Evolutionary conservation across 2,329 filamentous ascomycete species (phyloP), one percentile per base, ranked within the genome.

Genomic region (Emericellopsis atlantica): DNA sequence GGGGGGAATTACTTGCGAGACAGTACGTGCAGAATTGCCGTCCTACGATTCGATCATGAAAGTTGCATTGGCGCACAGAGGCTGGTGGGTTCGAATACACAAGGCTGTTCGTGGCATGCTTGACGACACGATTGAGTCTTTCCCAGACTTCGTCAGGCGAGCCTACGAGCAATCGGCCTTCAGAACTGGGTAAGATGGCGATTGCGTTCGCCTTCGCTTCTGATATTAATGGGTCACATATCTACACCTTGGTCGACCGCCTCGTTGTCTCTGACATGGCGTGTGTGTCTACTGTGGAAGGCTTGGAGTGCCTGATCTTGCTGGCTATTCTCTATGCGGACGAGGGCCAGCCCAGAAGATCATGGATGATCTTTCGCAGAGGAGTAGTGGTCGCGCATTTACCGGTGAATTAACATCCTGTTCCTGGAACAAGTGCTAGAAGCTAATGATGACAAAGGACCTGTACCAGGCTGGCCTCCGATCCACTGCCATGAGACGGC

Each of bases 261-360:
- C 59, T 59, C 48, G 56, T 67, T 15, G 43, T 66, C 15, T 55
- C 55, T 5, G 62, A 66, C 40, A 58, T 65, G 39, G 55, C 61
- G 34, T 62, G 60, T 43, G 54, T 55, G 15, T 54, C 59, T 5
- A 65, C 58, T 3, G 44, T 65, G 4, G 60, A 65, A 39, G 65
- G 65, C 12, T 53, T 68, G 44, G 64, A 67, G 44, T 65, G 60
- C 43, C 47, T 64, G 22, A 55, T 67, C 29, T 40, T 67, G 11
- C 58, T 63, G 42, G 57, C 58, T 6, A 67, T 65, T 42, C 57
- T 56, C 48, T 67, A 64, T 48, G 57, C 61, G 5, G 64, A 68
- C 43, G 56, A 62, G 23, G 65, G 64, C 2, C 64, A 66, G 44
- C 62, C 64, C 18, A 58, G 63, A 35, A 48, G 59, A 45, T 56